Conservation (phyloP, 2,329 filamentous ascomycete genomes). For the Exserohilum rostratum region DNA sequence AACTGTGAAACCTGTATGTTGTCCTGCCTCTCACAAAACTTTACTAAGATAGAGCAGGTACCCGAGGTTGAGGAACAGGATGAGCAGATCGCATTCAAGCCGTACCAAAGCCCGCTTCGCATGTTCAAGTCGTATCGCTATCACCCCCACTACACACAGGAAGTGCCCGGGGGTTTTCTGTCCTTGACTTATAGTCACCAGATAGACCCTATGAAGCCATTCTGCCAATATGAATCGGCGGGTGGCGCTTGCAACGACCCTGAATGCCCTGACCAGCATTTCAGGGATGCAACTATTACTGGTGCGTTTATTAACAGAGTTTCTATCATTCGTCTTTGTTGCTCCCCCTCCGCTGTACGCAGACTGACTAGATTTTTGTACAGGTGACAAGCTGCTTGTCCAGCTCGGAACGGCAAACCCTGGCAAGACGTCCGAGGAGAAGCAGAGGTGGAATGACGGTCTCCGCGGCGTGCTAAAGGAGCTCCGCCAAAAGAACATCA, state of each 20-base stretch:
- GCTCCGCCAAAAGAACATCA: constrained; percentile 45
- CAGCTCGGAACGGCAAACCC: constrained; percentile 70
- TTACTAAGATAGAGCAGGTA: constrained; percentile 29
- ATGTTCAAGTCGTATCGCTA: constrained; percentile 89
- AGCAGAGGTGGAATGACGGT: constrained; percentile 55
- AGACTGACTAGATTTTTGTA: constrained; percentile 45
- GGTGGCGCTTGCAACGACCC: constrained; percentile 75
- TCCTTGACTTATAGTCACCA: constrained; percentile 94
- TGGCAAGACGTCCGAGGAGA: constrained; percentile 66
- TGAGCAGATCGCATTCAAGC: constrained; percentile 52
- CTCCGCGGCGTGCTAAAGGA: constrained; percentile 47
- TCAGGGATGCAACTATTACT: constrained; percentile 71
- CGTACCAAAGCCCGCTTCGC: constrained; percentile 83
- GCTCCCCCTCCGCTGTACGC: constrained; percentile 43
- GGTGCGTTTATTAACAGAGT: constrained; percentile 65
- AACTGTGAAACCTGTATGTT: constrained; percentile 31
- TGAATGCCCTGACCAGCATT: constrained; percentile 80
- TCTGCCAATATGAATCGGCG: constrained; percentile 78
- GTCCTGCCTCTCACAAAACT: not conserved
- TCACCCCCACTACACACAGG: constrained; percentile 74
- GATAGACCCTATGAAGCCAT: constrained; percentile 74
- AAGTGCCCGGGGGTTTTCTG: constrained; percentile 76
- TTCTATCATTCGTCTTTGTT: constrained; percentile 23
- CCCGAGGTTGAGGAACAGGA: constrained; percentile 13
- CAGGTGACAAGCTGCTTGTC: constrained; percentile 76